Evolutionary conservation across 805 yeast species (phyloP), one percentile per base, ranked within the genome.

Genomic region (Candida nanaspora): DNA sequence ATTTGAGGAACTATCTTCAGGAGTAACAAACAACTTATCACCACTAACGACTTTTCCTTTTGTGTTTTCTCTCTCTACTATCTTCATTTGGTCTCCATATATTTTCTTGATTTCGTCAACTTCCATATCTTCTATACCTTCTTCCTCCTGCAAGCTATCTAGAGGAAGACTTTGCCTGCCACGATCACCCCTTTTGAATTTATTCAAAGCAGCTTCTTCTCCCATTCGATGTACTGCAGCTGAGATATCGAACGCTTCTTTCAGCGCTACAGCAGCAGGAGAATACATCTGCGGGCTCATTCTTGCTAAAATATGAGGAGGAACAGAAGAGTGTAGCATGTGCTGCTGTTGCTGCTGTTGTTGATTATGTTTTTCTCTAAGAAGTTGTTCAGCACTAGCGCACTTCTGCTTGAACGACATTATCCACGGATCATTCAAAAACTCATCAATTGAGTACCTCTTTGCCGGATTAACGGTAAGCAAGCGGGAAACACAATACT

Each of bases 401-500:
- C 57, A 56, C 36, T 50, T 45, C 10, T 41, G 41, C 14, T 56
- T 37, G 35, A 55, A 61, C 39, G 62, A 64, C 32, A 48, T 57
- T 47, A 85, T 73, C 94, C 94, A 85, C 0, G 93, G 93, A 57
- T 85, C 93, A 9, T 68, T 65, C 52, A 84, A 65, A 47, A 85
- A 78, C 38, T 84, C 81, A 43, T 81, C 82, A 42, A 85, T 79
- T 8, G 86, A 78, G 53, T 82, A 82, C 41, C 94, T 66, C 40
- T 70, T 63, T 25, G 65, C 61, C 6, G 89, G 87, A 53, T 82
- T 83, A 16, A 85, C 91, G 0, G 87, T 81, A 28, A 85, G 64
- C 45, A 85, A 66, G 45, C 69, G 76, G 3, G 78, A 61, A 6
- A 85, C 86, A 59, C 87, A 74, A 48, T 77, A 68, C 60, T 82